Conservation (phyloP, 305 asterid species). For the Rubia tinctorum region DNA sequence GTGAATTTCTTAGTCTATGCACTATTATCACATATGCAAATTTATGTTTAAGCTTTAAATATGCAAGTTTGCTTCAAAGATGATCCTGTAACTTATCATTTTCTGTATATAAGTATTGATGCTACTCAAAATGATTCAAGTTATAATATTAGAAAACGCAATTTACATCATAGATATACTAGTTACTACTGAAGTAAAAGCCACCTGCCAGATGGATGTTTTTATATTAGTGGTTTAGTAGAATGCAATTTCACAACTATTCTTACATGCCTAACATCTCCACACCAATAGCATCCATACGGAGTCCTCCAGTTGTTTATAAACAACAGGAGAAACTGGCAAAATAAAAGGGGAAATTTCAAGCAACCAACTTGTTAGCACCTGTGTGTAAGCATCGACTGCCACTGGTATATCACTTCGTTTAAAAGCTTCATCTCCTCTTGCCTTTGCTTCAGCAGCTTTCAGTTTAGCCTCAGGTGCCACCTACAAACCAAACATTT, state of each 20-base stretch:
- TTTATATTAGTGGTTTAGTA: background rate
- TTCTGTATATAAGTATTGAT: background rate
- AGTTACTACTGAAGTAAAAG: too few species aligned
- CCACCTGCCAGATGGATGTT: too few species aligned
- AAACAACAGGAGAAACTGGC: background rate
- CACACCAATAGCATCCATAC: background rate
- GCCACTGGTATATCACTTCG: slow-evolving; percentile 63
- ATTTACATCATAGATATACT: too few species aligned
- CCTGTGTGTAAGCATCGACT: slow-evolving; percentile 94
- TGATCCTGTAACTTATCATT: background rate
- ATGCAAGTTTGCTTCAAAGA: background rate
- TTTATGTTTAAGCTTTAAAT: background rate
- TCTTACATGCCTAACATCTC: background rate
- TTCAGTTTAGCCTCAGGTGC: slow-evolving; percentile 73
- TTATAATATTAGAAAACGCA: background rate
- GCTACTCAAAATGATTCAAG: background rate
- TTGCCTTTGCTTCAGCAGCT: slow-evolving; percentile 85
- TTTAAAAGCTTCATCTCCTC: slow-evolving; percentile 78
- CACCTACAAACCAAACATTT: slow-evolving; percentile 41
- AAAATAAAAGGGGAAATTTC: slow-evolving; percentile 6
- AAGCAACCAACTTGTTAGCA: slow-evolving; percentile 12
- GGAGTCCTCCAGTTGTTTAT: background rate
- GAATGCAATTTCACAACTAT: background rate
- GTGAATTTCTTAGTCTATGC: background rate
- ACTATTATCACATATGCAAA: background rate